These are phyloP conservation scores for Ciborinia camelliae DNA, from an alignment of 2,329 filamentous ascomycete genomes.

Conservation along the genomic window DNA sequence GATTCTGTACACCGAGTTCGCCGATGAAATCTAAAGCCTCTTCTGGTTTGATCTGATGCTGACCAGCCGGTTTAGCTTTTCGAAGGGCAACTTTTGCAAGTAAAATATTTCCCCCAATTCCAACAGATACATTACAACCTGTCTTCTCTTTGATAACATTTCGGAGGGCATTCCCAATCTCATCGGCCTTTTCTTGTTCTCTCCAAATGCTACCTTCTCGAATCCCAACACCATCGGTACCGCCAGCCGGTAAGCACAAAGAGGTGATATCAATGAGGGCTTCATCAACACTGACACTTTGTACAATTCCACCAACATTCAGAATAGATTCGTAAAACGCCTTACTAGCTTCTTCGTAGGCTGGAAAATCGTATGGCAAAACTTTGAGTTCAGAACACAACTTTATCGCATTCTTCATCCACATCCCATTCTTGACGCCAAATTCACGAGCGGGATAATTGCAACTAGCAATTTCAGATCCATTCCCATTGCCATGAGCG, in stretches of 20 bases:
- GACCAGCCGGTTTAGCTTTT: constrained; percentile 91
- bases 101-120: constrained; percentile 86
- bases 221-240: constrained; percentile 61
- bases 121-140: constrained; percentile 84
- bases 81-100: constrained; percentile 87
- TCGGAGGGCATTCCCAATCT: constrained; percentile 66
- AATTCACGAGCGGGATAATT: constrained; percentile 87
- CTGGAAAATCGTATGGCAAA: constrained; percentile 92
- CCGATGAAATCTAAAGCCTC: constrained; percentile 74
- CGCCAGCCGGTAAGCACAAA: constrained; percentile 61
- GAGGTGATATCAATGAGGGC: constrained; percentile 80
- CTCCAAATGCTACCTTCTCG: constrained; percentile 68
- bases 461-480: constrained; percentile 95
- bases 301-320: constrained; percentile 74
- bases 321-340: constrained; percentile 85
- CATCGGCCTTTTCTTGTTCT: constrained; percentile 75
- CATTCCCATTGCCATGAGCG: constrained; percentile 78
- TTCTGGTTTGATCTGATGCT: constrained; percentile 82
- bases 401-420: constrained; percentile 89
- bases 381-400: constrained; percentile 83
- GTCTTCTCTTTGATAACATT: constrained; percentile 69
- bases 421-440: constrained; percentile 97
- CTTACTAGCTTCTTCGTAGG: constrained; percentile 86
- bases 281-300: constrained; percentile 97
- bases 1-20: constrained; percentile 70